These are phyloP conservation scores for Thamnidium elegans DNA, from an alignment of 192 early-diverging fungal species.

Conservation along the genomic window DNA sequence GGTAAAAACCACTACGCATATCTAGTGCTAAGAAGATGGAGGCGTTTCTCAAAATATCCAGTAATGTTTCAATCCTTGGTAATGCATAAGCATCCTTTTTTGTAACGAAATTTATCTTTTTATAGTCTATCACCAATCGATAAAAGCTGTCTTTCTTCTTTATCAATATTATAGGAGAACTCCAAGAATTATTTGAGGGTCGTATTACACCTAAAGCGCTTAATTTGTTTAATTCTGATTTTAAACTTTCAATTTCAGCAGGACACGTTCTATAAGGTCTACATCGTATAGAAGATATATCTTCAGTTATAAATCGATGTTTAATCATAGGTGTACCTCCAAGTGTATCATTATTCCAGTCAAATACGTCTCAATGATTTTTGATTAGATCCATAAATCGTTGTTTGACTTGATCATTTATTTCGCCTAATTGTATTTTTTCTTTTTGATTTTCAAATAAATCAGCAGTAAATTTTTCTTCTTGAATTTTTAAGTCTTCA, in stretches of 20 bases:
- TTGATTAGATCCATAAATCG: not conserved
- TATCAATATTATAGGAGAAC: slow-evolving; percentile 9
- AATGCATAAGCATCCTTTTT: slow-evolving; percentile 40
- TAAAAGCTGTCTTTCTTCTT: not conserved
- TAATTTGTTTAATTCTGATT: not conserved
- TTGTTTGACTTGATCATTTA: not conserved
- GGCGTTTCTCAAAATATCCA: slow-evolving; percentile 20
- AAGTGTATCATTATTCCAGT: too few relatives aligned
- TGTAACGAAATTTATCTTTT: slow-evolving; percentile 39
- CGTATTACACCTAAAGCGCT: not conserved
- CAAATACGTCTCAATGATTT: too few relatives aligned
- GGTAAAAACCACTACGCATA: not conserved
- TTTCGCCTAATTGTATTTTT: not conserved
- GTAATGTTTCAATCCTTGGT: slow-evolving; percentile 34
- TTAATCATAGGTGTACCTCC: too few relatives aligned
- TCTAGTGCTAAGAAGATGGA: slow-evolving; percentile 23
- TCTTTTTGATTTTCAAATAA: not conserved
- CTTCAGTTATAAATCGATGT: too few relatives aligned
- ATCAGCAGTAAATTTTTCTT: not conserved
- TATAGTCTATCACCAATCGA: slow-evolving; percentile 37
- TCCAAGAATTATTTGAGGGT: not conserved
- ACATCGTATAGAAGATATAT: too few relatives aligned
- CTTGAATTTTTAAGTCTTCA: not conserved
- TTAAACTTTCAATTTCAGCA: not conserved
- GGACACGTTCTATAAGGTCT: not conserved